phyloP scores from a whole-genome alignment of 495 filamentous ascomycete species.

The Talaromyces thailandensis region DNA sequence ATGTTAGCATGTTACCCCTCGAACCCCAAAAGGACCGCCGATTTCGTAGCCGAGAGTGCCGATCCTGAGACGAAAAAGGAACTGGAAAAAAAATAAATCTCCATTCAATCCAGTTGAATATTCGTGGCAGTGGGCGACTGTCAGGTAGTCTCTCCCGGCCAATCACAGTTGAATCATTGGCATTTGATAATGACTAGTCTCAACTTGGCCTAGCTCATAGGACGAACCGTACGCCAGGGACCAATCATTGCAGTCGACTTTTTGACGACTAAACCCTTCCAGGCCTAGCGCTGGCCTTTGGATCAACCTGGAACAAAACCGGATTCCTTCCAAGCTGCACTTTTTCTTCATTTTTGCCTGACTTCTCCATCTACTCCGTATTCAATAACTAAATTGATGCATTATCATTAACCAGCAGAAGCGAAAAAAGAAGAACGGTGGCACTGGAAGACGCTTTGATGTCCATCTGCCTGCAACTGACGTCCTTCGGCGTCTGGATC shows the following conservation, averaged over 20 bases:
- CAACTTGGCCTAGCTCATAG: not conserved
- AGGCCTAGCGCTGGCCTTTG: not conserved
- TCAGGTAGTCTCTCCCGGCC: not conserved
- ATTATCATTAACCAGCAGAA: too few relatives aligned
- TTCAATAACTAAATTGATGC: too few relatives aligned
- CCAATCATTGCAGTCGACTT: not conserved
- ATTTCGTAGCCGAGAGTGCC: not conserved
- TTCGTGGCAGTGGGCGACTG: not conserved
- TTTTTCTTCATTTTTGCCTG: not conserved
- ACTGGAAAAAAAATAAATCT: not conserved
- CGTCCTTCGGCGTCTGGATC: not conserved
- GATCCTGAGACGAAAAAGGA: not conserved
- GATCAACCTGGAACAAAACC: not conserved
- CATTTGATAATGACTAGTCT: not conserved
- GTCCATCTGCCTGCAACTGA: not conserved
- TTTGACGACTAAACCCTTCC: not conserved
- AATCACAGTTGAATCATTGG: too few relatives aligned
- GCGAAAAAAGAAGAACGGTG: not conserved
- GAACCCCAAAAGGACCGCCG: not conserved
- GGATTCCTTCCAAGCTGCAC: not conserved
- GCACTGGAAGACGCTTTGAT: not conserved
- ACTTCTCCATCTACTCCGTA: not conserved
- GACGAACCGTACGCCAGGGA: not conserved
- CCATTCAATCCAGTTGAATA: too few relatives aligned
- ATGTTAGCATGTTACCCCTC: not conserved